Base-by-base conservation (phyloP, 331 rosid species). In the Arachis monticola region DNA sequence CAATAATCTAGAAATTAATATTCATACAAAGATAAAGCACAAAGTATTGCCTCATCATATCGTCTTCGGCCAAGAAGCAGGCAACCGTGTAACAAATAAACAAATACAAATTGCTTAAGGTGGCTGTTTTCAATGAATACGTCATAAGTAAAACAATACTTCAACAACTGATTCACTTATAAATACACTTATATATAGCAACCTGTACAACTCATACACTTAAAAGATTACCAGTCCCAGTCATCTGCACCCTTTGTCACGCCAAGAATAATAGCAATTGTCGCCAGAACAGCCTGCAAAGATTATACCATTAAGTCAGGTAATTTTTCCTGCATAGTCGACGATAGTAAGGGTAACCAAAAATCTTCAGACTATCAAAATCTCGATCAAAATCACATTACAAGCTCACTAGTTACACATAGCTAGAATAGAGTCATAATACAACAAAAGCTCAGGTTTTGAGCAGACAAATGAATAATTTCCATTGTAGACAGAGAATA, bases 201-300 rank as follows among this genome's bases (percentile, higher is more conserved):
- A 84, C 64, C 82, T 83, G 31, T 83, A 83, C 82, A 87, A 64
- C 40, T 60, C 80, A 35, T 35, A 35, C 40, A 35, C 61, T 80
- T 27, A 64, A 13, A 76, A 30, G 66, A 83, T 83, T 80, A 89
- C 97, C 92, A 89, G 42, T 41, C 87, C 97, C 92, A 89, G 42
- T 41, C 87, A 75, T 86, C 76, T 56, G 42, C 69, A 67, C 72
- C 87, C 77, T 74, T 83, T 27, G 93, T 86, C 13, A 40, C 90
- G 51, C 95, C 98, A 5, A 90, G 70, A 71, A 90, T 22, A 56
- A 87, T 13, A 1, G 85, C 99, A 70, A 90, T 50, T 30, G 93
- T 86, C 22, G 61, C 87, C 60, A 94, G 41, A 86, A 87, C 9
- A 60, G 97, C 99, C 97, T 94, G 92, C 78, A 77, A 77, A 79